Evolutionary conservation across 1,284 basidiomycete species (phyloP).

Genomic region (Vanrija pseudolonga): DNA sequence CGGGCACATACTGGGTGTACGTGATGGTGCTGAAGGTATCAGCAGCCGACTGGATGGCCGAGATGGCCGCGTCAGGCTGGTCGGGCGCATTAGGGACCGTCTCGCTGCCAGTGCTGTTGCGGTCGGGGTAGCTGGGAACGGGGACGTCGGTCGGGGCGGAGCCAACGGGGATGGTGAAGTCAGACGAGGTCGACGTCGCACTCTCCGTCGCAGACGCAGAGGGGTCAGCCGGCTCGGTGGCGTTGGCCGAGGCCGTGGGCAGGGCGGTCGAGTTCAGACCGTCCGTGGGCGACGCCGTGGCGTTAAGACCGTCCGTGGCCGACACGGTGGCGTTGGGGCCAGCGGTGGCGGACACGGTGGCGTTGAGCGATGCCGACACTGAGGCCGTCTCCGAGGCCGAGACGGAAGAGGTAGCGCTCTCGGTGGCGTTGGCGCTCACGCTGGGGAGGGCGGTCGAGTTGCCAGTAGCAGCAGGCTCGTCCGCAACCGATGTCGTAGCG

Average conservation of each 20-base stretch:
- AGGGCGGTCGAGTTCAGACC: neutral
- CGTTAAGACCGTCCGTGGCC: neutral
- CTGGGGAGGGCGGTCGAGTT: neutral
- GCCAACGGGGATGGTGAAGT: neutral
- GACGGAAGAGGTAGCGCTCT: slow-evolving; percentile 1
- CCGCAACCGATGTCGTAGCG: neutral
- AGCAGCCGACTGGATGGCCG: slow-evolving; percentile 27
- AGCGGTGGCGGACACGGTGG: neutral
- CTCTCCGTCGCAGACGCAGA: neutral
- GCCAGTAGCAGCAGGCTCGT: neutral
- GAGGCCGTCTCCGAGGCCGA: neutral
- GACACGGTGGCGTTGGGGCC: neutral
- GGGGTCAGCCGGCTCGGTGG: neutral
- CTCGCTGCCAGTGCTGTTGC: slow-evolving; percentile 22
- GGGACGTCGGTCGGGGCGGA: neutral
- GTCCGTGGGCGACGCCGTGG: slow-evolving; percentile 1
- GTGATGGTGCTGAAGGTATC: slow-evolving; percentile 31
- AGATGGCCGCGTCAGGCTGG: slow-evolving; percentile 23
- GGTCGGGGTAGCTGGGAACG: slow-evolving; percentile 1
- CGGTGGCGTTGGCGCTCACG: neutral
- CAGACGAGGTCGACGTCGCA: neutral
- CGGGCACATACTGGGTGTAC: slow-evolving; percentile 34
- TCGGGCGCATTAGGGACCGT: slow-evolving; percentile 30
- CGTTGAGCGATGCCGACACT: neutral
- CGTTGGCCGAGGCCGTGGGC: neutral